Conservation (phyloP, 202 grass and related monocot species). For the Bolboschoenoplectus hybrid region DNA sequence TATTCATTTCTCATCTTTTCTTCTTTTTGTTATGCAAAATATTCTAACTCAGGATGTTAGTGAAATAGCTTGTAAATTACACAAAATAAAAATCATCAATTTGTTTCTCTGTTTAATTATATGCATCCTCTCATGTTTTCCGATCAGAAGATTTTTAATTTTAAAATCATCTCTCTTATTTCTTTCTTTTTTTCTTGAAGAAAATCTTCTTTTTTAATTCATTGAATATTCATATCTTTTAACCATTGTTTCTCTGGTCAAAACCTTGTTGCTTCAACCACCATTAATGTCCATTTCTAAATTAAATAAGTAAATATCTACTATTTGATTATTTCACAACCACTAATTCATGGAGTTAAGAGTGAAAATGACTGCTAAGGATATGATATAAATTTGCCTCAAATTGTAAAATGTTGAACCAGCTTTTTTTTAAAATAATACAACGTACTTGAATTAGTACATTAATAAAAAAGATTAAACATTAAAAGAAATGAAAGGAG, state of each 20-base stretch:
- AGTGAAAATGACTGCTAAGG: not conserved
- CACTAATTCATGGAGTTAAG: not conserved
- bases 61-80: no score
- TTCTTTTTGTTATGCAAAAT: no score
- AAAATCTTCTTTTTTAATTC: not conserved
- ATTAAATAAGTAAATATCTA: not conserved
- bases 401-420: not conserved
- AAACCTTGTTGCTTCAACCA: not conserved
- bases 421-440: not conserved
- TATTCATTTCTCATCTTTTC: no score
- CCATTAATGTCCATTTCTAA: not conserved
- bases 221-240: not conserved
- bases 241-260: not conserved
- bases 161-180: not conserved
- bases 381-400: not conserved
- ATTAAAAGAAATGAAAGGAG: not conserved
- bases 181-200: not conserved
- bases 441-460: not conserved
- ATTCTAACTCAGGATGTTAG: no score
- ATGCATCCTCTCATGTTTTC: no score
- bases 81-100: no score
- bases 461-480: not conserved
- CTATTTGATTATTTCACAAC: not conserved
- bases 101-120: no score
- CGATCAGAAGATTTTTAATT: not conserved